Conservation (phyloP, 257 asterid species). For the Solanum tacnaense region DNA sequence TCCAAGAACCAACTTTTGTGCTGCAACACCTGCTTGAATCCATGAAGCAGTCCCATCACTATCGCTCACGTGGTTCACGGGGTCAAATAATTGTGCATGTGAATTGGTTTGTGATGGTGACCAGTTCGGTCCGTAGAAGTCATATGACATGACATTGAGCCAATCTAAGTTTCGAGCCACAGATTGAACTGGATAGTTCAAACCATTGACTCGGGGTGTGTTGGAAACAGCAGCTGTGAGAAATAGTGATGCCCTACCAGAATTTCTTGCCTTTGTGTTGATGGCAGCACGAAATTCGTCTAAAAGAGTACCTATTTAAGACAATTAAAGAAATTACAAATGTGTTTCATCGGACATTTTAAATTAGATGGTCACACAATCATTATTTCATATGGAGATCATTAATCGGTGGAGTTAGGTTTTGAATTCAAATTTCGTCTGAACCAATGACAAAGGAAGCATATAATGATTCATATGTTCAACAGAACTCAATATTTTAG, state of each 20-base stretch:
- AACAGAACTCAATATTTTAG: too few relatives aligned
- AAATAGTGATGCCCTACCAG: conserved; percentile 13
- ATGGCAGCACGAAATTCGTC: conserved; percentile 34
- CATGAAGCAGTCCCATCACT: conserved; percentile 23
- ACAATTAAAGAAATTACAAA: background rate
- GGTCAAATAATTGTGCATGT: conserved; percentile 30
- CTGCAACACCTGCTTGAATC: conserved; percentile 21
- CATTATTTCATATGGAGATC: background rate
- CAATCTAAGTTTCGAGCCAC: conserved; percentile 27
- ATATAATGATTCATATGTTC: too few relatives aligned
- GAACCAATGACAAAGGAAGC: too few relatives aligned
- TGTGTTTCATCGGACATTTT: accelerated
- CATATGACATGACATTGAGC: conserved; percentile 41
- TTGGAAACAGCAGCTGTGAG: conserved; percentile 27
- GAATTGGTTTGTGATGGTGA: conserved; percentile 17
- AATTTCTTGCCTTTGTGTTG: conserved; percentile 9
- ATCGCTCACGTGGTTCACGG: conserved; percentile 15
- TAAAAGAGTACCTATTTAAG: conserved; percentile 1
- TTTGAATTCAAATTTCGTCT: too few relatives aligned
- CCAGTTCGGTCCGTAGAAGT: conserved; percentile 35
- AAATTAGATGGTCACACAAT: background rate
- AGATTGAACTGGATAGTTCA: conserved; percentile 19
- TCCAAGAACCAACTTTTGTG: conserved; percentile 29
- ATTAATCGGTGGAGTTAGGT: too few relatives aligned
- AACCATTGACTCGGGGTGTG: conserved; percentile 4